phyloP scores from a whole-genome alignment of 179 eudicot species.

The Heliamphora ciliata region DNA sequence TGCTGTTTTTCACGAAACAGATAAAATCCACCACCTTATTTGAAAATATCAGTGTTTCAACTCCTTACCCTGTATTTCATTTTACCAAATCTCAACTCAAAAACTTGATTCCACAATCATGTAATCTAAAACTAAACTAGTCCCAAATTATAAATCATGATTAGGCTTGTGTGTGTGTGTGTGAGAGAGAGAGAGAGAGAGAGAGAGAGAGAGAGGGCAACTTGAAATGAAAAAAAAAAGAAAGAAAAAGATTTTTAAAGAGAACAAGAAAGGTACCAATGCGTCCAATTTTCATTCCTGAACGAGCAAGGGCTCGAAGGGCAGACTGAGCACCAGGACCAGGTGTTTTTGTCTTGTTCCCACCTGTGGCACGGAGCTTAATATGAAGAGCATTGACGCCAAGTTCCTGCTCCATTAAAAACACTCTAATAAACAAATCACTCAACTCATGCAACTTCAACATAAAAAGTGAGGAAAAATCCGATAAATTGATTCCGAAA shows the following conservation, averaged over 20 bases:
- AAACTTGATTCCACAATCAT: neutral
- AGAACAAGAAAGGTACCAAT: constrained; percentile 44
- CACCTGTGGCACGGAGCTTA: constrained; percentile 88
- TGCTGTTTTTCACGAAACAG: neutral
- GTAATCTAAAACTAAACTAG: neutral
- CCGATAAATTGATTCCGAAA: too few relatives aligned
- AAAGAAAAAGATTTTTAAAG: neutral
- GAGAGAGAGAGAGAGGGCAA: neutral
- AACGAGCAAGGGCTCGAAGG: constrained; percentile 84
- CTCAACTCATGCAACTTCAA: too few relatives aligned
- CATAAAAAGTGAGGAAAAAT: too few relatives aligned
- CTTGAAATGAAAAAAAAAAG: neutral
- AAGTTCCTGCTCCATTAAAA: constrained; percentile 34
- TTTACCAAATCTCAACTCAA: neutral
- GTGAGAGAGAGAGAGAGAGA: neutral
- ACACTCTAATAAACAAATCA: too few relatives aligned
- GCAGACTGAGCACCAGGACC: constrained; percentile 98
- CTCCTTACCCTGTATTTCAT: too few relatives aligned
- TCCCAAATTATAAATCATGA: neutral
- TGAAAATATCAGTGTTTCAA: neutral
- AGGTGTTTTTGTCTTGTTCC: constrained; percentile 91
- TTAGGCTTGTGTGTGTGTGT: neutral
- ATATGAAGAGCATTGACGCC: constrained; percentile 80
- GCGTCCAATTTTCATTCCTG: constrained; percentile 89
- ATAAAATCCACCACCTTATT: neutral